Base-by-base conservation (phyloP, 1,284 basidiomycete genomes). In the Ceratobasidium sp. region DNA sequence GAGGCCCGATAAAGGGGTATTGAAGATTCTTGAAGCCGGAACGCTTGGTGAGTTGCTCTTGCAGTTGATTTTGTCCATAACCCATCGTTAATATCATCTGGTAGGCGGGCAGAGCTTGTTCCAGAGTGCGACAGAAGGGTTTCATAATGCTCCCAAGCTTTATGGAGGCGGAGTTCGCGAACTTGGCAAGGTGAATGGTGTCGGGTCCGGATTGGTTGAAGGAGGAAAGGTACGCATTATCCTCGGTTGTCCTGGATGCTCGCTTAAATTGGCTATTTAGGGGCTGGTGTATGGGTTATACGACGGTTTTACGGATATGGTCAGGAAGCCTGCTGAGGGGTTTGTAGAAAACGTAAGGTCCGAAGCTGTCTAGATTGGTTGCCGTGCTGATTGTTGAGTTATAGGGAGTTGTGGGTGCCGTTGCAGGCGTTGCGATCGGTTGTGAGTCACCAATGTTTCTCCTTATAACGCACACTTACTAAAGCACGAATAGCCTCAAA, bases 251-350 rank as follows among this genome's bases (percentile, higher is more conserved):
- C 28, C 7, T 33, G 3, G 33, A 9, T 40, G 5, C 26, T 46
- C 39, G 23, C 18, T 39, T 49, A 63, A 40, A 68, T 18, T 15
- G 9, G 51, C 39, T 49, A 28, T 80, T 0, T 84, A 84, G 83
- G 80, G 84, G 84, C 9, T 78, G 85, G 10, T 83, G 82, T 51
- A 85, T 81, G 70, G 85, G 87, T 2, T 87, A 63, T 88, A 87
- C 80, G 89, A 90, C 81, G 90, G 89, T 15, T 88, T 90, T 69
- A 88, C 87, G 0, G 89, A 89, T 1, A 83, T 90, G 3, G 86
- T 89, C 20, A 86, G 83, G 18, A 88, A 90, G 80, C 88, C 89
- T 0, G 78, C 87, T 3, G 83, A 86, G 80, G 89, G 88, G 2
- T 77, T 40, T 28, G 53, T 55, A 7, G 51, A 58, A 28, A 28